Evolutionary conservation across 2,329 filamentous ascomycete genomes (phyloP), one percentile per base, ranked within the genome.

Genomic region (Colletotrichum lupini): DNA sequence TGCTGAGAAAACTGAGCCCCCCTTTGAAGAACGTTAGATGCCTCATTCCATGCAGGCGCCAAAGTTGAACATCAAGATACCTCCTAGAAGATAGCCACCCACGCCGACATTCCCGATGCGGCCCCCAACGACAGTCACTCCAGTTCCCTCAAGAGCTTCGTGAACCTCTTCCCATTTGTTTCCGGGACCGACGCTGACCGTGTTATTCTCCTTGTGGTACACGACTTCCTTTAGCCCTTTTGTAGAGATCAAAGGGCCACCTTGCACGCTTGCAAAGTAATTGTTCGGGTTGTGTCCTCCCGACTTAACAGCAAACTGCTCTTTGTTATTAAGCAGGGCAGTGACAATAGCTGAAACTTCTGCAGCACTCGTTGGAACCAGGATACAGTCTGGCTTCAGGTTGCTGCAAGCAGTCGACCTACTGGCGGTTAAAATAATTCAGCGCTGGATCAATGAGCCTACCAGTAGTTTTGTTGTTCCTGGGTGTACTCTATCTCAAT

Each of bases 221-320:
- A 79, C 77, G 12, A 88, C 78, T 65, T 84, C 77, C 60, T 87
- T 79, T 19, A 86, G 82, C 4, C 83, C 79, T 71, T 80, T 81
- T 12, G 88, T 82, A 19, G 87, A 87, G 74, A 91, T 85, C 5
- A 88, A 78, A 1, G 88, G 81, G 0, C 87, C 87, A 2, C 80
- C 84, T 16, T 84, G 78, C 59, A 87, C 85, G 75, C 85, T 91
- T 2, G 88, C 84, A 52, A 85, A 86, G 73, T 86, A 86, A 22
- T 86, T 82, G 76, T 90, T 89, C 4, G 88, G 86, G 69, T 87
- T 88, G 79, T 91, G 89, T 1, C 89, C 90, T 32, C 89, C 89
- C 8, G 87, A 87, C 75, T 89, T 88, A 75, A 89, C 80, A 7
- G 89, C 88, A 75, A 91, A 91, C 3, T 78, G 79, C 67, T 86